Evolutionary conservation across 306 rosid species (phyloP), one percentile per base, ranked within the genome.

Genomic region (Acacia confusa): DNA sequence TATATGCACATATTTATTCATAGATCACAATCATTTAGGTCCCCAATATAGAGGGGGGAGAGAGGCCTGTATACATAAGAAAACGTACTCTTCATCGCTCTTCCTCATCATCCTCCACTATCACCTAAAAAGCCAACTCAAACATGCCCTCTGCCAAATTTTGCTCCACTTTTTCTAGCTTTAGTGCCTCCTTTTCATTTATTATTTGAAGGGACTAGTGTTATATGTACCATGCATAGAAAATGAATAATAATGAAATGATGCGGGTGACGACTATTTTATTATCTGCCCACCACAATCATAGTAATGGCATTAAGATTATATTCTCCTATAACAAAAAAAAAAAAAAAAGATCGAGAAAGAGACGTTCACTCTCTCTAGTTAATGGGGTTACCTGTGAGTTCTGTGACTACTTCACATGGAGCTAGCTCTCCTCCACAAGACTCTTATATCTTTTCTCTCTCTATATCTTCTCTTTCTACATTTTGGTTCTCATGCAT

Each of bases 361-460:
- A 78, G 66, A 76, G 66, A 80, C 69, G 68, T 77, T 69, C 20
- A 20, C 22, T 85, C 83, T 78, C 70, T 20, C 78, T 69, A 0
- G 60, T 63, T 27, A 13, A 34, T 78, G 70, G 74, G 81, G 76
- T 79, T 77, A 85, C 78, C 70, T 86, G 72, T 79, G 57, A 50
- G 22, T 50, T 50, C 61, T 82, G 87, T 82, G 81, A 86, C 86
- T 75, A 38, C 74, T 85, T 87, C 92, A 90, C 89, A 87, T 89
- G 90, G 78, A 45, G 72, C 69, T 57, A 72, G 20, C 32, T 86
- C 76, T 81, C 85, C 80, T 74, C 83, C 90, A 82, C 84, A 66
- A 61, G 47, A 75, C 83, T 57, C 88, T n/a, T 78, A 40, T 83
- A 4, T 5, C 19, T 11, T 7, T 11, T 78, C 53, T 47, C 53